Evolutionary conservation across 2,329 filamentous ascomycete genomes (phyloP).

Genomic region (Penicillium freii): DNA sequence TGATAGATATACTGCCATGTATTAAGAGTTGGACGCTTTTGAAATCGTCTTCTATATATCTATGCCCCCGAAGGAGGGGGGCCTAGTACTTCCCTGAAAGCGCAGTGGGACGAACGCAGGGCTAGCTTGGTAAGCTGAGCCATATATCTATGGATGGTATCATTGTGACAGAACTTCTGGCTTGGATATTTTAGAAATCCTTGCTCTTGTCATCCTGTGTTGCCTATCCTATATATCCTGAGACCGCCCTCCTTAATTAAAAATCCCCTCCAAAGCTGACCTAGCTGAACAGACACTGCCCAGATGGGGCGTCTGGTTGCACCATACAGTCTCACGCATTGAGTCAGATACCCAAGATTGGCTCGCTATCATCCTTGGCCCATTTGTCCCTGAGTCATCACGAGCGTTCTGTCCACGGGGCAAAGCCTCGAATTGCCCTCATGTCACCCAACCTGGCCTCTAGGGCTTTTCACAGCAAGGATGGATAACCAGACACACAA

Average conservation of each 20-base stretch:
- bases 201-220: neutral
- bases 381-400: neutral
- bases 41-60: neutral
- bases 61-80: neutral
- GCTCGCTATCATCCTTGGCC: neutral
- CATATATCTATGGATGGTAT: neutral
- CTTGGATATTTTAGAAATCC: neutral
- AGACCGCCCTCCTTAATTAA: neutral
- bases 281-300: neutral
- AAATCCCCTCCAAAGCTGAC: neutral
- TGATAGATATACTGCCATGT: neutral
- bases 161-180: neutral
- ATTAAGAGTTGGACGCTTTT: neutral
- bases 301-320: neutral
- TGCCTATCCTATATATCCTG: neutral
- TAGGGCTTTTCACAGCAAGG: neutral
- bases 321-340: neutral
- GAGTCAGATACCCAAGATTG: neutral
- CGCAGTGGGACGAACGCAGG: neutral
- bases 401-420: neutral
- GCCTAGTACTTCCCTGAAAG: neutral
- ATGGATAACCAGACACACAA: neutral
- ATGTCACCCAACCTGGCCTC: neutral
- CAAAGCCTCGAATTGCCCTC: neutral
- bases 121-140: neutral